phyloP scores from a whole-genome alignment of 176 grass and related monocot species.

The Pontederia crassipes region DNA sequence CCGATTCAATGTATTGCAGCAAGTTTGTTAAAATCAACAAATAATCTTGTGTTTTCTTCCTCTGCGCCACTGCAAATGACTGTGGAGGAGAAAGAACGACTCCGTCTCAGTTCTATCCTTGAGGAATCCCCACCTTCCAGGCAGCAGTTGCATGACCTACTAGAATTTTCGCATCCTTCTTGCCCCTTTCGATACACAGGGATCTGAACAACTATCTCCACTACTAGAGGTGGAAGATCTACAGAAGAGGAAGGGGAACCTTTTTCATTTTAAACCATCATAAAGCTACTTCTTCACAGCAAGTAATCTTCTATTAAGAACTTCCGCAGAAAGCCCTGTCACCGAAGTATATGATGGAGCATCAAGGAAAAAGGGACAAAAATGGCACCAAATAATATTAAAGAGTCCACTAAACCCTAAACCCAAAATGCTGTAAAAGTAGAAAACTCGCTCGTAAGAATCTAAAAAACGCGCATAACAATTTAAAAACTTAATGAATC shows the following conservation, averaged over 20 bases:
- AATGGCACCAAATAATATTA: no score
- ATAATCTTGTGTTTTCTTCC: conserved; percentile 17
- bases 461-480: no score
- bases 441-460: no score
- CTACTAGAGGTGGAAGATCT: conserved; percentile 42
- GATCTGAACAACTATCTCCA: conserved; percentile 10
- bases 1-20: conserved; percentile 2
- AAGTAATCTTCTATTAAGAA: no score
- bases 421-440: no score
- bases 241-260: conserved; percentile 37
- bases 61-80: conserved; percentile 17
- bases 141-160: conserved; percentile 25
- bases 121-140: conserved; percentile 24
- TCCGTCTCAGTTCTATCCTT: conserved; percentile 35
- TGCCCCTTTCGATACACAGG: conserved; percentile 16
- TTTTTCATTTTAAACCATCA: conserved; percentile 39
- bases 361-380: no score
- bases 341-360: no score
- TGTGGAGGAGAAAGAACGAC: conserved; percentile 39
- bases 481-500: no score
- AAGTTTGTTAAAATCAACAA: background rate
- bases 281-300: background rate
- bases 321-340: no score
- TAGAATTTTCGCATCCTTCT: conserved; percentile 20
- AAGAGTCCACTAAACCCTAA: no score